Base-by-base conservation (phyloP, 768 basidiomycete genomes). In the Inosperma sp. region DNA sequence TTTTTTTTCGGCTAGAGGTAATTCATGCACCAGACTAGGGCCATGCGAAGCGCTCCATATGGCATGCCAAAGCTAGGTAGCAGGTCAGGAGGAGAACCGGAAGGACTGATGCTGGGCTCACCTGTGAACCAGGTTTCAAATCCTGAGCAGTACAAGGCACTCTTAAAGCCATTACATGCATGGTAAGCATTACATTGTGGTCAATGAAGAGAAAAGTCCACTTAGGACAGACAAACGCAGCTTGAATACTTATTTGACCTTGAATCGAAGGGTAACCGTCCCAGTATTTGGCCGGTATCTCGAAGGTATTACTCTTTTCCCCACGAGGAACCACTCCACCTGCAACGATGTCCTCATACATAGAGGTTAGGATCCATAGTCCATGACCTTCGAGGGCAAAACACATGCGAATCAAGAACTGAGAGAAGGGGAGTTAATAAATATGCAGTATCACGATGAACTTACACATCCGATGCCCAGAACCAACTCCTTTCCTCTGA, bases 141-240 rank as follows among this genome's bases (percentile, higher is more conserved):
- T 35, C 50, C 22, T 23, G n/a, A 3, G 7, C 13, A 27, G 25
- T 16, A 30, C 29, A 29, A 4, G 33, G 5, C 27, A 3, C n/a
- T 19, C 41, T 31, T 0, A 51, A 43, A 26, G 52, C 52, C 49
- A 51, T 46, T 21, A 55, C 42, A 39, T 55, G 54, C 14, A 55
- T 44, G n/a, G 51, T 45, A 1, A 55, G 17, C 31, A 52, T 27
- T 4, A 44, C 42, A 10, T 51, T 51, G 27, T 55, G 54, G 16
- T 55, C 54, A 1, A n/a, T 17, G 37, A 51, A 55, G 8, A 55
- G 25, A 21, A 42, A 39, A 14, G 54, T 51, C 49, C 50, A 55
- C 16, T 55, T 33, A 1, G 31, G 48, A 25, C 45, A 46, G 1
- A 31, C 45, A 21, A 33, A 46, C 7, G 45, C 27, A 1, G 33